Percentiles rank a stretch among this genome's conserved stretches.
Conservation (phyloP, 257 asterid genomes). For the Solanum neorickii region DNA sequence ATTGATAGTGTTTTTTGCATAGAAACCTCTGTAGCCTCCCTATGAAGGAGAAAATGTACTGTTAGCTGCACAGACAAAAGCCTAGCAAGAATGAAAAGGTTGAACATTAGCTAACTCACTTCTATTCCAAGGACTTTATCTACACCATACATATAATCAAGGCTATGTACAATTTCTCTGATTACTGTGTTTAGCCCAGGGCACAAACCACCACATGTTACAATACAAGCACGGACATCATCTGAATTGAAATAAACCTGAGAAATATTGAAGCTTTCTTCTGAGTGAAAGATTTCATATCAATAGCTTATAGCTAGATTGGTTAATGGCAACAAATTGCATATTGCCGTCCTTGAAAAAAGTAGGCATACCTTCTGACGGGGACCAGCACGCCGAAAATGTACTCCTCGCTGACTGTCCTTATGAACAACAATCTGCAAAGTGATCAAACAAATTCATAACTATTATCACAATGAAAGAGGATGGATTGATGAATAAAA, state of each 20-base stretch:
- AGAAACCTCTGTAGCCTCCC: conserved; percentile 98
- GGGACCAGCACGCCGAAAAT: conserved; percentile 98
- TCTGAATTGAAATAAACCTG: conserved; percentile 88
- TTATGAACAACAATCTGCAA: conserved; percentile 80
- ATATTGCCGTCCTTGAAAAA: neutral
- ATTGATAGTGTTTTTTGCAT: conserved; percentile 60
- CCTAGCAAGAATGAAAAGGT: neutral
- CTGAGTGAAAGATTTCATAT: neutral
- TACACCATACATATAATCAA: conserved; percentile 91
- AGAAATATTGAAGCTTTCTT: neutral
- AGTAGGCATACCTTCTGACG: conserved; percentile 63
- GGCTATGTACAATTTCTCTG: conserved; percentile 85
- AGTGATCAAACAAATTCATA: neutral
- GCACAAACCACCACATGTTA: conserved; percentile 98
- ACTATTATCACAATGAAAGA: neutral
- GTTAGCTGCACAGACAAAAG: neutral
- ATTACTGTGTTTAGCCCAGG: conserved; percentile 97
- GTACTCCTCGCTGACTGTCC: conserved; percentile 89
- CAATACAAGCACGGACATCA: conserved; percentile 90
- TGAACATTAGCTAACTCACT: conserved; percentile 46
- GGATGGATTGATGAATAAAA: neutral
- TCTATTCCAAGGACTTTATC: conserved; percentile 77
- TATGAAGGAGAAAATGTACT: conserved; percentile 16
- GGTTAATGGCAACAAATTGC: neutral
- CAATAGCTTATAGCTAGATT: neutral